Percentiles rank a stretch among this genome's conserved stretches.
phyloP scores from a whole-genome alignment of 2,329 filamentous ascomycete species.

The Monilinia fructicola region DNA sequence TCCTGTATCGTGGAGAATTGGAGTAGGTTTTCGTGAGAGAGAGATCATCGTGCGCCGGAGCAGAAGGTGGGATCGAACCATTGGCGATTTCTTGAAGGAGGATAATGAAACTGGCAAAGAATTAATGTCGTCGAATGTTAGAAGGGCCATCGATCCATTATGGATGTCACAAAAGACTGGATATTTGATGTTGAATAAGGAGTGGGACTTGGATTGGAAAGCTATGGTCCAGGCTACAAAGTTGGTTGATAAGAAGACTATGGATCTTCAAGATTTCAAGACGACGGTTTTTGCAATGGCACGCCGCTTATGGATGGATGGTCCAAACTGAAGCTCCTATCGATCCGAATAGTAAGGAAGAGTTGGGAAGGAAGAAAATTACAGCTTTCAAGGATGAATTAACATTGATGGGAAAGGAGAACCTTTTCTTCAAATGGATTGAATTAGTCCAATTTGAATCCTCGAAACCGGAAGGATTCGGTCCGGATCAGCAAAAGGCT shows the following conservation, averaged over 20 bases:
- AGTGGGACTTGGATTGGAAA: slow-evolving; percentile 86
- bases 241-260: slow-evolving; percentile 63
- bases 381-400: slow-evolving; percentile 78
- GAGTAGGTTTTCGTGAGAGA: slow-evolving; percentile 70
- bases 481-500: slow-evolving; percentile 66
- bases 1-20: slow-evolving; percentile 71
- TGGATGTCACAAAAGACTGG: slow-evolving; percentile 77
- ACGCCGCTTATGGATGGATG: slow-evolving; percentile 69
- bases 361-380: slow-evolving; percentile 69
- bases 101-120: slow-evolving; percentile 52
- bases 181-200: slow-evolving; percentile 78
- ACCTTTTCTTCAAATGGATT: slow-evolving; percentile 88
- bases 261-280: slow-evolving; percentile 65
- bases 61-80: slow-evolving; percentile 65
- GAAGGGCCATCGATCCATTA: slow-evolving; percentile 66
- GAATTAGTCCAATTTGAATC: slow-evolving; percentile 90
- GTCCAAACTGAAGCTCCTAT: slow-evolving; percentile 61
- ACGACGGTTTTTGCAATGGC: slow-evolving; percentile 67
- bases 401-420: slow-evolving; percentile 75
- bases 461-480: slow-evolving; percentile 75
- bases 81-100: slow-evolving; percentile 43
- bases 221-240: slow-evolving; percentile 73
- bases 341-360: slow-evolving; percentile 52
- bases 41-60: slow-evolving; percentile 83
- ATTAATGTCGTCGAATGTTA: slow-evolving; percentile 61